Conservation (phyloP, 2,329 filamentous ascomycete species). For the Ophiostoma quercus region DNA sequence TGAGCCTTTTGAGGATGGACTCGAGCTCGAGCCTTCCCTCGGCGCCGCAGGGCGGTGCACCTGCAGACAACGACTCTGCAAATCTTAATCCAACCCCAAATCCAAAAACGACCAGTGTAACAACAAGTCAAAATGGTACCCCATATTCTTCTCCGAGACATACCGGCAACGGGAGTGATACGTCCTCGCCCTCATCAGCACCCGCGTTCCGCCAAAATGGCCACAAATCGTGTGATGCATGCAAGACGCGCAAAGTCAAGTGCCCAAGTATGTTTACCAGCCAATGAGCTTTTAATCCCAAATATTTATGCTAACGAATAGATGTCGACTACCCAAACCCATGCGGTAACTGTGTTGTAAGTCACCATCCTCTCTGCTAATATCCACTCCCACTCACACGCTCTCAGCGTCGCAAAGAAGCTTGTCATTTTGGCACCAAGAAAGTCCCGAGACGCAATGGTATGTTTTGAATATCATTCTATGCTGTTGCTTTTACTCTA, state of each 20-base stretch:
- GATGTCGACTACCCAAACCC: constrained; percentile 23
- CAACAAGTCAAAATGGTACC: neutral
- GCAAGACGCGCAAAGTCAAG: constrained; percentile 40
- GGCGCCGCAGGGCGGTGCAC: constrained; percentile 8
- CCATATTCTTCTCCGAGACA: neutral
- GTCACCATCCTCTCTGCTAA: neutral
- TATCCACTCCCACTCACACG: neutral
- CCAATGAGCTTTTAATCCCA: neutral
- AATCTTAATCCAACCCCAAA: neutral
- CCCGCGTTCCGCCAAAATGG: constrained; percentile 7
- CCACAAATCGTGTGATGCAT: constrained; percentile 37
- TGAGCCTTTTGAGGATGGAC: neutral
- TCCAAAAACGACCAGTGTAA: neutral
- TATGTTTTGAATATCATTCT: neutral
- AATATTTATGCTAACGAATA: constrained; percentile 5
- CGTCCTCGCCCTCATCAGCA: neutral
- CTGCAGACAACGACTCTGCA: neutral
- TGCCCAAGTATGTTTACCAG: constrained; percentile 34
- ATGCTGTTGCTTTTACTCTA: neutral
- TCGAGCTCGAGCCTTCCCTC: neutral
- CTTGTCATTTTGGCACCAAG: constrained; percentile 25
- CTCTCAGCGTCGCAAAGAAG: constrained; percentile 24
- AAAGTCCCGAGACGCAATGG: constrained; percentile 24
- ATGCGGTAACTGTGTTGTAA: constrained; percentile 24
- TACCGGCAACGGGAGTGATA: constrained; percentile 4